Conservation (phyloP, 2,329 filamentous ascomycete species). For the Cladobotryum mycophilum region DNA sequence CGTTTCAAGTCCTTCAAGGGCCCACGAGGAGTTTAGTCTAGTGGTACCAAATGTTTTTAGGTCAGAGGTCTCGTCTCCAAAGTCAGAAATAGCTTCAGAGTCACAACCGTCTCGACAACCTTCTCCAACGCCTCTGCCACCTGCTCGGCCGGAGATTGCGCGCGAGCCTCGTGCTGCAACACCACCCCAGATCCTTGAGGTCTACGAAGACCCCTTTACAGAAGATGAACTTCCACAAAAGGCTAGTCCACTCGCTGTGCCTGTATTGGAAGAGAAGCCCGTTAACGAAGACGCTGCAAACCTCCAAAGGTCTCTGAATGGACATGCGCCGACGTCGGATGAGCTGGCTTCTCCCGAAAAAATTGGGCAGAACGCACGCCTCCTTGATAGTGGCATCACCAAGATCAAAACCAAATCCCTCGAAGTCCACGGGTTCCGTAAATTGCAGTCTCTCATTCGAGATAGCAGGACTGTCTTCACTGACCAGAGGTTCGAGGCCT, state of each 20-base stretch:
- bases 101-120: constrained; percentile 1
- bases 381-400: constrained; percentile 68
- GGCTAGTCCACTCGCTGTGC: constrained; percentile 34
- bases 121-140: constrained; percentile 9
- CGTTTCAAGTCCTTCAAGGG: constrained; percentile 38
- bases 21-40: constrained; percentile 49
- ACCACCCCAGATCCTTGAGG: constrained; percentile 40
- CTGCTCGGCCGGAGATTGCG: constrained; percentile 10
- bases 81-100: constrained; percentile 4
- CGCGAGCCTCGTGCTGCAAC: constrained; percentile 16
- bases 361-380: constrained; percentile 49
- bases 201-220: constrained; percentile 58
- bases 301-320: constrained; percentile 21
- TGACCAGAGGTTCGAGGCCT: constrained; percentile 61
- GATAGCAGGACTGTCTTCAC: constrained; percentile 58
- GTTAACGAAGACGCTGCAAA: constrained; percentile 49
- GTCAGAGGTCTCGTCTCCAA: constrained; percentile 29
- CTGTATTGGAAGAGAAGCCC: constrained; percentile 54
- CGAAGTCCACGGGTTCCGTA: constrained; percentile 77
- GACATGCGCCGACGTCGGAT: constrained; percentile 17
- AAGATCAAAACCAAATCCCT: constrained; percentile 65
- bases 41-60: constrained; percentile 42
- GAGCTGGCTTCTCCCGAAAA: constrained; percentile 38
- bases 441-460: constrained; percentile 67
- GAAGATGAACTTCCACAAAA: constrained; percentile 41